phyloP scores from a whole-genome alignment of 805 yeast species.

The Pichia exigua region DNA sequence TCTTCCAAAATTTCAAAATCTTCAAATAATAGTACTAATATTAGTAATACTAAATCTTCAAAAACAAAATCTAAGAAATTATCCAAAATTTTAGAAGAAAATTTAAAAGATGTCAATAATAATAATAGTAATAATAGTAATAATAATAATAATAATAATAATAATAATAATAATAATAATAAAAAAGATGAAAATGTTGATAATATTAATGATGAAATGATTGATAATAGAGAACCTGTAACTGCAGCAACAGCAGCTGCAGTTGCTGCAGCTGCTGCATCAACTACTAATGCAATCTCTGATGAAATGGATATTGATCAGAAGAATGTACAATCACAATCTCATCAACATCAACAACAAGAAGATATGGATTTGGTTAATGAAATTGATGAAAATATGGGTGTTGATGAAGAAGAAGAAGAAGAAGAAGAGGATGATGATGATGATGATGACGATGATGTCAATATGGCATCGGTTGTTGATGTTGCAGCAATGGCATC shows the following conservation, averaged over 20 bases:
- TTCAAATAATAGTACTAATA: background rate
- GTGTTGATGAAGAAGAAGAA: background rate
- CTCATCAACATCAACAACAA: background rate
- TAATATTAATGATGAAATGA: background rate
- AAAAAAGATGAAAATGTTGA: background rate
- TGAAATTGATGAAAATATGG: background rate
- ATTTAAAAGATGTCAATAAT: slow-evolving; percentile 3
- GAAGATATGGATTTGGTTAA: background rate
- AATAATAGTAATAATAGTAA: background rate
- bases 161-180: too few species aligned
- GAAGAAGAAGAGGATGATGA: slow-evolving; percentile 4
- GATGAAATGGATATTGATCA: slow-evolving; percentile 1
- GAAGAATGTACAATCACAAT: background rate
- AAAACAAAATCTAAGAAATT: background rate
- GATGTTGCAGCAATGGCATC: slow-evolving; percentile 14
- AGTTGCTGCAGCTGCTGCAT: background rate
- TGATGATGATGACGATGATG: slow-evolving; percentile 8
- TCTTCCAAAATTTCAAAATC: background rate
- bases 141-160: too few species aligned
- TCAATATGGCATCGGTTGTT: slow-evolving; percentile 9
- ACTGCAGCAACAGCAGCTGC: background rate
- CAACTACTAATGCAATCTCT: background rate
- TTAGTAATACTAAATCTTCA: background rate
- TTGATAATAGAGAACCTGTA: background rate
- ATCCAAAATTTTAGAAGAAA: background rate